phyloP scores from a whole-genome alignment of 352 stramenopile species.

The Vaucheria bursata region DNA sequence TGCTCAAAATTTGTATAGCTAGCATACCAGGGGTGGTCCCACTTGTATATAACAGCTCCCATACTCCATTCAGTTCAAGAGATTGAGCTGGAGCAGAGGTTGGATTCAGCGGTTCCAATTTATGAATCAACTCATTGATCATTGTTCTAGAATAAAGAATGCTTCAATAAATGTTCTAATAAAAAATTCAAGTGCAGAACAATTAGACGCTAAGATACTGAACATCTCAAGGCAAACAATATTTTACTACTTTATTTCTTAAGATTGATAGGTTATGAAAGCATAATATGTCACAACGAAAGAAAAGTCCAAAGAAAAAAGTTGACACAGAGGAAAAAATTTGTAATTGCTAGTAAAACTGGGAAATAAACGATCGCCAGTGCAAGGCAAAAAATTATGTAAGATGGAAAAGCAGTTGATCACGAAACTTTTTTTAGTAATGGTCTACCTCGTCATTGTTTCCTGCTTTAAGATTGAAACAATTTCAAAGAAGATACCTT shows the following conservation, averaged over 20 bases:
- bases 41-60: slow-evolving; percentile 48
- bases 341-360: no score
- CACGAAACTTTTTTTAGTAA: no score
- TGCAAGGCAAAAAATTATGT: no score
- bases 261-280: neutral
- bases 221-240: neutral
- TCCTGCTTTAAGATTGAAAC: no score
- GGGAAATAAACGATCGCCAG: no score
- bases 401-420: no score
- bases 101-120: slow-evolving; percentile 48
- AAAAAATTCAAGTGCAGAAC: neutral
- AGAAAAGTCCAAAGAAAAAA: no score
- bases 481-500: no score
- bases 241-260: neutral
- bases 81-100: slow-evolving; percentile 30
- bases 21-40: slow-evolving; percentile 40
- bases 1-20: slow-evolving; percentile 31
- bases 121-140: slow-evolving; percentile 47
- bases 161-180: neutral
- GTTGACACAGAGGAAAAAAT: no score
- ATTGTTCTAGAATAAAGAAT: slow-evolving; percentile 14
- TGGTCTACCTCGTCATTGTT: no score
- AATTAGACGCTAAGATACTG: neutral
- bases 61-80: slow-evolving; percentile 35
- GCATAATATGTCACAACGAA: neutral